A percentile compares a stretch with the other conserved stretches of the same genome.
Evolutionary conservation across 176 grass and related monocot species (phyloP).

Genomic region (Oryza meridionalis): DNA sequence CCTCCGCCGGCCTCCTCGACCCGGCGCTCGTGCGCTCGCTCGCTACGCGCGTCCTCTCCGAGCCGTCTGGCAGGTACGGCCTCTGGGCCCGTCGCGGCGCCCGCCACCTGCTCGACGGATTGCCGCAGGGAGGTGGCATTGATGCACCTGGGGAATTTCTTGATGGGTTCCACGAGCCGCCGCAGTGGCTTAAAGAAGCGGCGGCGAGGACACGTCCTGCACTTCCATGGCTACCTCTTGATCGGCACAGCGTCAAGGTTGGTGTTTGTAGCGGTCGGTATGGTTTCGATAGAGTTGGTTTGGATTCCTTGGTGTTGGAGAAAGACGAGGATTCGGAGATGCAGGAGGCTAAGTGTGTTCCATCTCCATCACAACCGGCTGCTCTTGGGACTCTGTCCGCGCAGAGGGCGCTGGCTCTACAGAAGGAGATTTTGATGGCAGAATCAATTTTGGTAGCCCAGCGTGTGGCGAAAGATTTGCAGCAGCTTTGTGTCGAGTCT

Average conservation of each 20-base stretch:
- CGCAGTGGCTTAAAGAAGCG: constrained; percentile 54
- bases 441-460: constrained; percentile 56
- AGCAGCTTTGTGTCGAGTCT: constrained; percentile 58
- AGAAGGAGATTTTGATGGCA: constrained; percentile 35
- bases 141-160: constrained; percentile 8
- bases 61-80: not conserved
- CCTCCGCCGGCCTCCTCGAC: constrained; percentile 44
- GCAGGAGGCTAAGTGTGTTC: not conserved
- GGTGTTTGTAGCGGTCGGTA: not conserved
- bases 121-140: constrained; percentile 34
- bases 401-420: constrained; percentile 40
- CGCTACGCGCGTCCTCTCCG: constrained; percentile 32
- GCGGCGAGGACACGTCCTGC: constrained; percentile 30
- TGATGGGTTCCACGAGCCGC: constrained; percentile 55
- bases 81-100: constrained; percentile 62
- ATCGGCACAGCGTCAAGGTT: constrained; percentile 18
- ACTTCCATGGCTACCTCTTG: constrained; percentile 68
- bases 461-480: constrained; percentile 47
- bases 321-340: constrained; percentile 43
- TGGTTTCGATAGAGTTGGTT: not conserved
- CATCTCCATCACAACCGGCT: not conserved
- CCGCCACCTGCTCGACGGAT: constrained; percentile 75
- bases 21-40: constrained; percentile 44
- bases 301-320: constrained; percentile 30
- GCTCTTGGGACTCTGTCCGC: constrained; percentile 29